These are phyloP conservation scores for Ballota nigra DNA, from an alignment of 257 asterid genomes.

Conservation along the genomic window DNA sequence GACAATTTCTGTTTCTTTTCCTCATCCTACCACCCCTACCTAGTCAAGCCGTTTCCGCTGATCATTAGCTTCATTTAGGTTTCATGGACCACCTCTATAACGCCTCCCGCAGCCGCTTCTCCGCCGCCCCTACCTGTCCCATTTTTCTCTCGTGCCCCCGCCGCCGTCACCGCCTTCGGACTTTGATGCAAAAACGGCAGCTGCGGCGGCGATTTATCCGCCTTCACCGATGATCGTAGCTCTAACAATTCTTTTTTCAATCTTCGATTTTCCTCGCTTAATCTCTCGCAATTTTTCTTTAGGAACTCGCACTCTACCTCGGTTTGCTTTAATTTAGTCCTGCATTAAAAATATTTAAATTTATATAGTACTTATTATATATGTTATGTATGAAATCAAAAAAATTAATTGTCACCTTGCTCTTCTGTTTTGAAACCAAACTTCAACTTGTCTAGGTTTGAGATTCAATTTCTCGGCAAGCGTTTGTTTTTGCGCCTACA, in stretches of 20 bases:
- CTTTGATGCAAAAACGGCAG: constrained; percentile 22
- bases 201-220: constrained; percentile 18
- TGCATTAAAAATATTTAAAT: constrained; percentile 9
- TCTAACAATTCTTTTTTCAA: constrained; percentile 59
- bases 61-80: constrained; percentile 26
- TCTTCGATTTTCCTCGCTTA: constrained; percentile 51
- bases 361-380: background rate
- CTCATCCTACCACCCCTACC: constrained; percentile 33
- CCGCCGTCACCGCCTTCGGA: constrained; percentile 12
- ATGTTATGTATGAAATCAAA: background rate
- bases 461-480: constrained; percentile 60
- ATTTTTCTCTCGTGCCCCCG: constrained; percentile 18
- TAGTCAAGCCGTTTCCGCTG: constrained; percentile 24
- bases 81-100: constrained; percentile 39
- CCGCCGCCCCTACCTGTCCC: constrained; percentile 39
- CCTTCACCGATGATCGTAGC: constrained; percentile 38
- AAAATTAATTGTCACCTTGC: constrained; percentile 41
- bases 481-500: constrained; percentile 48
- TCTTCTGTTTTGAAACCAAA: constrained; percentile 83
- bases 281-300: constrained; percentile 59
- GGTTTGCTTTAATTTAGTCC: constrained; percentile 85
- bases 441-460: constrained; percentile 71
- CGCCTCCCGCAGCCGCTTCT: constrained; percentile 18
- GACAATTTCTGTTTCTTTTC: background rate
- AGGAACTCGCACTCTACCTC: constrained; percentile 64